Evolutionary conservation across 768 basidiomycete species (phyloP).

Genomic region (Collybia sordida): DNA sequence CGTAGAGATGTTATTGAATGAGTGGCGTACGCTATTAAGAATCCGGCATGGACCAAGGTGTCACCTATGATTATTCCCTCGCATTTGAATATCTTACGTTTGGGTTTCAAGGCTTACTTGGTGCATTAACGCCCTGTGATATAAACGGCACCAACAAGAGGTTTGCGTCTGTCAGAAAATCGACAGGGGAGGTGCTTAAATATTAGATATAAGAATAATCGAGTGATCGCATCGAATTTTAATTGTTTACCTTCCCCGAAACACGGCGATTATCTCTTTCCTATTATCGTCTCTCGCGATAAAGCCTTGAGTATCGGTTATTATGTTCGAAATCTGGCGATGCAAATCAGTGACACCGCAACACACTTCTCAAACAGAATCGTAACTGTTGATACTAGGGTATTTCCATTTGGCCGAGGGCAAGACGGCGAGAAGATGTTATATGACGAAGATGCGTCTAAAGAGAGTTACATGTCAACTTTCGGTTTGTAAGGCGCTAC

Average conservation of each 20-base stretch:
- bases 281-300: slow-evolving; percentile 41
- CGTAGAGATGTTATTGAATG: background rate
- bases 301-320: slow-evolving; percentile 43
- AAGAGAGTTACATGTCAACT: background rate
- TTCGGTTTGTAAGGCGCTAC: background rate
- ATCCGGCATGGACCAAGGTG: slow-evolving; percentile 35
- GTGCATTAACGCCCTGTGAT: slow-evolving; percentile 22
- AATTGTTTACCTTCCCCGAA: slow-evolving; percentile 34
- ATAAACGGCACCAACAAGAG: slow-evolving; percentile 19
- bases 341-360: background rate
- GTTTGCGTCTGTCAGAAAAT: slow-evolving; percentile 19
- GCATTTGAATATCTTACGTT: background rate
- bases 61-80: slow-evolving; percentile 10
- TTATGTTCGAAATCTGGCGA: slow-evolving; percentile 31
- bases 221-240: slow-evolving; percentile 2
- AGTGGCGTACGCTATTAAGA: slow-evolving; percentile 27
- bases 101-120: slow-evolving; percentile 12
- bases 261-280: slow-evolving; percentile 39
- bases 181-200: slow-evolving; percentile 14
- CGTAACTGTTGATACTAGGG: slow-evolving; percentile 13
- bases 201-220: background rate
- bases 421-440: slow-evolving; percentile 10
- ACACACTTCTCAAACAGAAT: background rate
- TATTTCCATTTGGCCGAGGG: slow-evolving; percentile 22
- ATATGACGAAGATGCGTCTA: slow-evolving; percentile 31